Evolutionary conservation across 306 rosid species (phyloP), one percentile per base, ranked within the genome.

Genomic region (Psophocarpus tetragonolobus): DNA sequence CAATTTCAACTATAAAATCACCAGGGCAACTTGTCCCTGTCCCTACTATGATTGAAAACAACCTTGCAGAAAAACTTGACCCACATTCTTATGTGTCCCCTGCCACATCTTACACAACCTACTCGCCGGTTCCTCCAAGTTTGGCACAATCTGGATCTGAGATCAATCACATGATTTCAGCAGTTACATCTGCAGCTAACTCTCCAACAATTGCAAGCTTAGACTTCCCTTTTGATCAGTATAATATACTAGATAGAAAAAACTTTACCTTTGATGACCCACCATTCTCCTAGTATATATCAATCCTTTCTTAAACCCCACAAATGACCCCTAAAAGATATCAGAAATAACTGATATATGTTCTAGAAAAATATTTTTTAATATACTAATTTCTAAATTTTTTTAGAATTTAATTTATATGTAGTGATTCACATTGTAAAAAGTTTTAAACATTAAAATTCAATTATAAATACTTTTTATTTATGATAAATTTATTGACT

Each of bases 191-290:
- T 26, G 70, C 91, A 3, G 33, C 71, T 51, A 75, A 48, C 57
- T 60, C 86, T 68, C 73, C 78, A 1, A 76, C 81, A 3, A 1
- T 21, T 10, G 73, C 51, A 32, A 87, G 68, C 20, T 53, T 78
- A 44, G 85, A 84, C 5, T 81, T 81, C n/a, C 87, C 86, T 30
- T 87, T 87, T 81, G 92, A 76, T 8, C 84, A 74, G 4, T 77
- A 35, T 54, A 63, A 82, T 5, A 27, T 5, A 20, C 51, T 85
- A 15, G 90, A 85, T 4, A 38, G 8, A 51, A 80, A 87, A 54
- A 80, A 78, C 83, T 88, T 88, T 74, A 18, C 85, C 21, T 91
- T 88, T 77, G 82, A 74, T 45, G 50, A 76, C 71, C 57, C 83
- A 10, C 70, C 73, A 58, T 81, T 79, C 78, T 76, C 73, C 20